Percentiles rank a stretch among this genome's conserved stretches.
Conservation (phyloP, 495 filamentous ascomycete genomes). For the Amphirosellinia nigrospora region DNA sequence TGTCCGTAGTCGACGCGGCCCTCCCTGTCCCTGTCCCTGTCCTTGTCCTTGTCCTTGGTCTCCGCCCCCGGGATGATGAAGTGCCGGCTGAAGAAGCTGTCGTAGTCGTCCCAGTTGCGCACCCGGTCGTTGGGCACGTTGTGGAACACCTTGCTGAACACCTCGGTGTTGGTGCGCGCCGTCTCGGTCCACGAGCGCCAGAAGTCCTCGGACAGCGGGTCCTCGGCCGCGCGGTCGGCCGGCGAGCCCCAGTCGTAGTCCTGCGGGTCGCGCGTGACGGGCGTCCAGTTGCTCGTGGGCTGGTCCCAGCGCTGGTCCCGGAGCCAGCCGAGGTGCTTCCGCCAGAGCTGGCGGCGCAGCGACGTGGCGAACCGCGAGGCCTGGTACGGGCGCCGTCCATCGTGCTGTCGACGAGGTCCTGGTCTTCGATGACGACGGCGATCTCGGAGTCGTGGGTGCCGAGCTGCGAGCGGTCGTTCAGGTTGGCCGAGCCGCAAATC, state of each 20-base stretch:
- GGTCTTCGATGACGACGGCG: constrained; percentile 82
- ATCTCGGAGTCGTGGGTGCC: constrained; percentile 87
- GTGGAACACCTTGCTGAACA: constrained; percentile 87
- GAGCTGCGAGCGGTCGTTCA: constrained; percentile 94
- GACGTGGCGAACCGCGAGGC: constrained; percentile 83
- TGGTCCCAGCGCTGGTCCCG: constrained; percentile 67
- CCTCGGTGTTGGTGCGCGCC: constrained; percentile 81
- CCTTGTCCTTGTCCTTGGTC: constrained; percentile 36
- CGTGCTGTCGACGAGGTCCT: constrained; percentile 65
- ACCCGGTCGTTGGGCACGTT: constrained; percentile 82
- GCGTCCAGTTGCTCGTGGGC: constrained; percentile 75
- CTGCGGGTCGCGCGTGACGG: constrained; percentile 71
- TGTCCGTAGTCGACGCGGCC: constrained; percentile 76
- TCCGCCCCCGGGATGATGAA: constrained; percentile 65
- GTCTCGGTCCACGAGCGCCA: constrained; percentile 73
- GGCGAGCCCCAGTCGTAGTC: constrained; percentile 80
- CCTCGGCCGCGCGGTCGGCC: constrained; percentile 75
- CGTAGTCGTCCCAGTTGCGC: constrained; percentile 83
- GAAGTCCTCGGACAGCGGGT: constrained; percentile 74
- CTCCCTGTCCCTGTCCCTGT: constrained; percentile 33
- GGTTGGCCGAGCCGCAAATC: constrained; percentile 90
- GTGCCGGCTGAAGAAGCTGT: constrained; percentile 74
- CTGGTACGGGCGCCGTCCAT: constrained; percentile 76
- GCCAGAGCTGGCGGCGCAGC: constrained; percentile 83
- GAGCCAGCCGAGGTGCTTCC: constrained; percentile 89